Evolutionary conservation across 78 protist species (phyloP).

Genomic region (Emiliania huxleyi): DNA sequence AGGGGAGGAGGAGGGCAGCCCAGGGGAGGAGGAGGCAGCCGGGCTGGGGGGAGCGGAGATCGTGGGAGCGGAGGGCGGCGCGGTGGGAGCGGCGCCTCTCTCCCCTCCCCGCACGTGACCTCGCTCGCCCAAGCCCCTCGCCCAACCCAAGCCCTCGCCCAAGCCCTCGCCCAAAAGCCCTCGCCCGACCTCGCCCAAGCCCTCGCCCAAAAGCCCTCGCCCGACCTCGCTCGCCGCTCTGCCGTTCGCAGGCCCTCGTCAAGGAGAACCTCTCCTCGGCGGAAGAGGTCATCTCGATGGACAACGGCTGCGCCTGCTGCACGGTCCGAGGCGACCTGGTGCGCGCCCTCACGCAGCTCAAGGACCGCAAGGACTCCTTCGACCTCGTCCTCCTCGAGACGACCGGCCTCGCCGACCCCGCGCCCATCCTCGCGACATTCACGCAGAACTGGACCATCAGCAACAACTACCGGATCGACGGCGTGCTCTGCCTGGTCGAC

Average conservation of each 20-base stretch:
- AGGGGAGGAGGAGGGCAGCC: too few species aligned
- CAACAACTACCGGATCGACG: constrained; percentile 11
- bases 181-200: too few species aligned
- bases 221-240: too few species aligned
- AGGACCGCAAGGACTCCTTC: not conserved
- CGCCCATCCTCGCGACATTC: constrained; percentile 3
- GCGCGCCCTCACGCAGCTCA: not conserved
- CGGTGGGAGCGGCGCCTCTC: too few species aligned
- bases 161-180: too few species aligned
- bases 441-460: not conserved
- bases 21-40: too few species aligned
- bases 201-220: too few species aligned
- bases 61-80: too few species aligned
- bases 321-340: constrained; percentile 39
- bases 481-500: constrained; percentile 23
- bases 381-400: constrained; percentile 38
- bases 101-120: too few species aligned
- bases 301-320: constrained; percentile 49
- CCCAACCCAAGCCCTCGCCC: too few species aligned
- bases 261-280: not conserved
- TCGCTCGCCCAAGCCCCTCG: too few species aligned
- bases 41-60: too few species aligned
- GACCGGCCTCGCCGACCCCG: constrained; percentile 41
- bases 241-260: not conserved
- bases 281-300: constrained; percentile 25